Conservation (phyloP, 139 green algal genomes). For the Pleodorina starrii region DNA sequence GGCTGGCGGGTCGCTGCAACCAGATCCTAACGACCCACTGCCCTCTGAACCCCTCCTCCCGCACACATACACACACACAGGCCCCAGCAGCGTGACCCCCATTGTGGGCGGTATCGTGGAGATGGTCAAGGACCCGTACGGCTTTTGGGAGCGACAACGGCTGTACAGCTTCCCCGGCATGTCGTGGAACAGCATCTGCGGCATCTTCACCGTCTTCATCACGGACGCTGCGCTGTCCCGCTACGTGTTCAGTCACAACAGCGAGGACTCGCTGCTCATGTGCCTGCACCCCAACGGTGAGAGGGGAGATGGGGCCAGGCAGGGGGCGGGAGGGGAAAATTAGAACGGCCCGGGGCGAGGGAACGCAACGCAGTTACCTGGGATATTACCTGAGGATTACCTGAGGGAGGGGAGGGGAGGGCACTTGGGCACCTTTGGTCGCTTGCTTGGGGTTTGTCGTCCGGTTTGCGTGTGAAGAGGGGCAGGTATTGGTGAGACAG, state of each 20-base stretch:
- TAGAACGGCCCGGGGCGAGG: no score
- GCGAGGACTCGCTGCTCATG: constrained; percentile 77
- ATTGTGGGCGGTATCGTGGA: constrained; percentile 83
- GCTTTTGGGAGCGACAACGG: constrained; percentile 76
- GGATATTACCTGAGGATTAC: no score
- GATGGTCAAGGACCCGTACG: constrained; percentile 86
- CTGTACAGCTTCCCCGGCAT: constrained; percentile 73
- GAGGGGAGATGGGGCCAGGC: background rate
- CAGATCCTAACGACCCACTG: background rate
- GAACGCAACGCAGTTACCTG: no score
- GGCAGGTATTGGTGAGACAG: no score
- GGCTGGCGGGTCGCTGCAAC: background rate
- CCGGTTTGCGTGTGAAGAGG: no score
- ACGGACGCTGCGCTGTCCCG: constrained; percentile 82
- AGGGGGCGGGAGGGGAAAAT: background rate
- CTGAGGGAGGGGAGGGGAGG: no score
- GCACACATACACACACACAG: constrained; percentile 32
- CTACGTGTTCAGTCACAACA: constrained; percentile 79
- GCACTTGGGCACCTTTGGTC: no score
- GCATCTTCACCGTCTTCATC: constrained; percentile 86
- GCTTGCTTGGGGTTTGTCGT: no score
- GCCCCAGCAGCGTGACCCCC: constrained; percentile 70
- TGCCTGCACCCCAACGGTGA: constrained; percentile 81
- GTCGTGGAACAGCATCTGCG: constrained; percentile 82
- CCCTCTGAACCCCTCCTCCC: background rate